phyloP scores from a whole-genome alignment of 2,329 filamentous ascomycete species.

The Colletotrichum gloeosporioides region DNA sequence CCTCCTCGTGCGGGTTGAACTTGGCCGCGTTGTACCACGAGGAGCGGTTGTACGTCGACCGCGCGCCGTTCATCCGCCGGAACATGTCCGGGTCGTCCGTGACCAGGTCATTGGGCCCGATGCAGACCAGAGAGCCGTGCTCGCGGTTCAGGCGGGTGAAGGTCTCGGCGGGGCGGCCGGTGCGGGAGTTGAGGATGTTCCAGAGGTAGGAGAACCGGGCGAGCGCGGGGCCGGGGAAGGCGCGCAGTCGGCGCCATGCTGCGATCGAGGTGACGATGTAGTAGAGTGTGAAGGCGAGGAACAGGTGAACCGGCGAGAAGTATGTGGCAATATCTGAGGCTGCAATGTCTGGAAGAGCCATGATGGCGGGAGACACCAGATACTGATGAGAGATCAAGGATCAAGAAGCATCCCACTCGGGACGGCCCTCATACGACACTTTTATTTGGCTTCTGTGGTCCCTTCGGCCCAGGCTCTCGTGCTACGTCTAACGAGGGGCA shows the following conservation, averaged over 20 bases:
- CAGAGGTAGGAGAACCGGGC: slow-evolving; percentile 20
- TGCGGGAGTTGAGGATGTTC: slow-evolving; percentile 10
- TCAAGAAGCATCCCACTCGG: not conserved
- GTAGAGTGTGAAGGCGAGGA: slow-evolving; percentile 11
- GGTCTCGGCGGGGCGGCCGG: not conserved
- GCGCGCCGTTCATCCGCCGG: slow-evolving; percentile 16
- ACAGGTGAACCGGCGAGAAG: not conserved
- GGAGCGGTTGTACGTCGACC: slow-evolving; percentile 16
- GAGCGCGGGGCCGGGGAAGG: slow-evolving; percentile 6
- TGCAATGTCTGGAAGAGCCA: not conserved
- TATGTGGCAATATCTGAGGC: not conserved
- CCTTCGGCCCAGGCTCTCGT: not conserved
- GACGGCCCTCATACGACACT: not conserved
- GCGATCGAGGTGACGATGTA: slow-evolving; percentile 23
- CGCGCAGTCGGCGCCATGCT: slow-evolving; percentile 30
- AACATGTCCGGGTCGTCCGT: slow-evolving; percentile 21
- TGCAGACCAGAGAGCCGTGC: slow-evolving; percentile 23
- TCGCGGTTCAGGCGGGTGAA: slow-evolving; percentile 8
- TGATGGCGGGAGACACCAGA: not conserved
- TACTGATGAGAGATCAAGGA: not conserved
- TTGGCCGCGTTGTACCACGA: slow-evolving; percentile 22
- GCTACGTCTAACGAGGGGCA: not conserved
- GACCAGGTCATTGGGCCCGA: slow-evolving; percentile 25
- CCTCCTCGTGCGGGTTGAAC: slow-evolving; percentile 17
- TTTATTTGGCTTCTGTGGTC: not conserved